These are phyloP conservation scores for Mesostigma viride DNA, from an alignment of 139 green algal genomes.

Conservation along the genomic window DNA sequence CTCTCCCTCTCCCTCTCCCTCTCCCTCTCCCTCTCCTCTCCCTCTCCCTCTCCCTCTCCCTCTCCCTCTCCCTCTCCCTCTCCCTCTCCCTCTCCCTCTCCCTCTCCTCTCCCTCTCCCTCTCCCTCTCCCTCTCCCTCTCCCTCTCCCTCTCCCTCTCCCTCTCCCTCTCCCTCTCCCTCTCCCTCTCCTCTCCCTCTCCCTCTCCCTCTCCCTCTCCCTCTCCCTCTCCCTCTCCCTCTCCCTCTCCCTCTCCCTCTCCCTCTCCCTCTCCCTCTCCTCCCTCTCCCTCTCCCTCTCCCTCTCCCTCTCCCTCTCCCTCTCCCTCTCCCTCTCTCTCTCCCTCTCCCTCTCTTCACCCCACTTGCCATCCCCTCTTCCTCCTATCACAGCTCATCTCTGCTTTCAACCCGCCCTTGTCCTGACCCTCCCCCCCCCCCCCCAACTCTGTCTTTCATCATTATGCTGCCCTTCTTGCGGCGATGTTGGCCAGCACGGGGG, in stretches of 20 bases:
- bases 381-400: too few relatives aligned
- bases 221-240: not conserved
- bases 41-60: not conserved
- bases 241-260: not conserved
- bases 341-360: not conserved
- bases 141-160: too few relatives aligned
- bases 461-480: too few relatives aligned
- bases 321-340: not conserved
- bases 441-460: too few relatives aligned
- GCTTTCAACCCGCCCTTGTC: too few relatives aligned
- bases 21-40: not conserved
- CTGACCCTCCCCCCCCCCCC: too few relatives aligned
- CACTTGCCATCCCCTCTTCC: not conserved
- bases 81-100: not conserved
- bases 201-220: not conserved
- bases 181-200: not conserved
- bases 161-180: too few relatives aligned
- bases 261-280: not conserved
- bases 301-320: not conserved
- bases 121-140: too few relatives aligned
- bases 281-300: not conserved
- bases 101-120: not conserved
- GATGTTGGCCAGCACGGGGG: constrained; percentile 33
- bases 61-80: not conserved
- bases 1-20: not conserved